phyloP scores from a whole-genome alignment of 1,284 basidiomycete species.

The Apiotrichum porosum region DNA sequence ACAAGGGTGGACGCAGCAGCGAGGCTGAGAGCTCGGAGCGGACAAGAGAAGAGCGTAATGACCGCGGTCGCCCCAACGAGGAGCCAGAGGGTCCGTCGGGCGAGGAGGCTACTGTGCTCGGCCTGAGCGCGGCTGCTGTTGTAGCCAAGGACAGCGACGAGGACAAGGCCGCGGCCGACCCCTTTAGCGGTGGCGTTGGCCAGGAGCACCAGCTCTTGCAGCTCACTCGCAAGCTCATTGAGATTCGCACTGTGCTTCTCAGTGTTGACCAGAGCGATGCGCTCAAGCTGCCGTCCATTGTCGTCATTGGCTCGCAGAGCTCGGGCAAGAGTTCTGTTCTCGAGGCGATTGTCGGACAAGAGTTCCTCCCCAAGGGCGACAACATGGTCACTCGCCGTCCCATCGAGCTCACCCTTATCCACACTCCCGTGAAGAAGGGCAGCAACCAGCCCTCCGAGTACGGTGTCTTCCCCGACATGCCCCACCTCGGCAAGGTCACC shows the following conservation, averaged over 20 bases:
- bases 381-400: conserved; percentile 99
- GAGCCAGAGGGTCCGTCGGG: conserved; percentile 21
- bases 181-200: conserved; percentile 3
- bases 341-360: conserved; percentile 95
- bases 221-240: conserved; percentile 90
- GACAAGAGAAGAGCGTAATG: background rate
- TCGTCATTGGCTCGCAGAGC: conserved; percentile 96
- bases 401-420: conserved; percentile 93
- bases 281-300: conserved; percentile 91
- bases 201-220: conserved; percentile 63
- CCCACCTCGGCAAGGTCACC: conserved; percentile 71
- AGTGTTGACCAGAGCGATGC: conserved; percentile 93
- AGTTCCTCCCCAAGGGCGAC: conserved; percentile 87
- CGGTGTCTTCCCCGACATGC: conserved; percentile 78
- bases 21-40: conserved; percentile 8
- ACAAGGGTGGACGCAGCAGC: background rate
- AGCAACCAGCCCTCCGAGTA: conserved; percentile 69
- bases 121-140: conserved; percentile 12
- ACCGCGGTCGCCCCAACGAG: background rate
- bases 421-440: conserved; percentile 62
- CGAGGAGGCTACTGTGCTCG: conserved; percentile 18
- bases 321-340: conserved; percentile 96
- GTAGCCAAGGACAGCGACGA: conserved; percentile 8
- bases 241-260: conserved; percentile 87
- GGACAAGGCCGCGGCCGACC: conserved; percentile 1